phyloP scores from a whole-genome alignment of 2,329 filamentous ascomycete genomes.

The Sclerotinia nivalis region DNA sequence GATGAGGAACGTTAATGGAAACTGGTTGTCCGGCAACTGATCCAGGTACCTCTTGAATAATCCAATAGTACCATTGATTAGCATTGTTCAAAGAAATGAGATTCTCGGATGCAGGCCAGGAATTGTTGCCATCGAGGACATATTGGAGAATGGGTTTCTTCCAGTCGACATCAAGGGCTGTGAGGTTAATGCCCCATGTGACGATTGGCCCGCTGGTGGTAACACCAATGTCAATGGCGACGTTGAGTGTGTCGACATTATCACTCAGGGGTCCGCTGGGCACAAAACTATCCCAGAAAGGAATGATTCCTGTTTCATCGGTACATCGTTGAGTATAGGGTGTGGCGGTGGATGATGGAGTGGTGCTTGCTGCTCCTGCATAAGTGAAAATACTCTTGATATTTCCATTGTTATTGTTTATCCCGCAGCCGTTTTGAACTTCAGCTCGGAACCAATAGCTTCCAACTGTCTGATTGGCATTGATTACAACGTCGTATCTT shows the following conservation, averaged over 20 bases:
- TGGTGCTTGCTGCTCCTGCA: conserved; percentile 16
- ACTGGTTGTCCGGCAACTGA: neutral
- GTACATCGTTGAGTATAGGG: conserved; percentile 21
- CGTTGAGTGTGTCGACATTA: conserved; percentile 12
- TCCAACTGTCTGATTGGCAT: conserved; percentile 44
- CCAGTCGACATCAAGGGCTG: conserved; percentile 45
- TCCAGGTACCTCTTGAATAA: conserved; percentile 26
- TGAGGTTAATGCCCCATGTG: conserved; percentile 24
- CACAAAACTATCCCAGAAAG: conserved; percentile 24
- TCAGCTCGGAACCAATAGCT: conserved; percentile 55
- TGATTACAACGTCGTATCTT: conserved; percentile 47
- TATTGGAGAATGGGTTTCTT: conserved; percentile 46
- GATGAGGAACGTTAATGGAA: conserved; percentile 39
- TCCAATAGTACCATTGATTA: conserved; percentile 27
- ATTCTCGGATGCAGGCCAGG: conserved; percentile 27
- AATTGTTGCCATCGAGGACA: conserved; percentile 34
- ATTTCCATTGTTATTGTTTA: conserved; percentile 22
- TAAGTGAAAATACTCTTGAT: conserved; percentile 26
- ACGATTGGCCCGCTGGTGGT: conserved; percentile 24
- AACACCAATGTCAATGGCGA: conserved; percentile 22
- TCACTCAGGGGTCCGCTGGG: conserved; percentile 11
- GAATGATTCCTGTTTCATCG: conserved; percentile 21
- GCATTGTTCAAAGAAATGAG: conserved; percentile 26
- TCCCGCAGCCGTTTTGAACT: conserved; percentile 20
- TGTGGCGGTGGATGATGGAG: conserved; percentile 22